Evolutionary conservation across 2,329 filamentous ascomycete species (phyloP).

Genomic region (Gnomoniopsis smithogilvyi): DNA sequence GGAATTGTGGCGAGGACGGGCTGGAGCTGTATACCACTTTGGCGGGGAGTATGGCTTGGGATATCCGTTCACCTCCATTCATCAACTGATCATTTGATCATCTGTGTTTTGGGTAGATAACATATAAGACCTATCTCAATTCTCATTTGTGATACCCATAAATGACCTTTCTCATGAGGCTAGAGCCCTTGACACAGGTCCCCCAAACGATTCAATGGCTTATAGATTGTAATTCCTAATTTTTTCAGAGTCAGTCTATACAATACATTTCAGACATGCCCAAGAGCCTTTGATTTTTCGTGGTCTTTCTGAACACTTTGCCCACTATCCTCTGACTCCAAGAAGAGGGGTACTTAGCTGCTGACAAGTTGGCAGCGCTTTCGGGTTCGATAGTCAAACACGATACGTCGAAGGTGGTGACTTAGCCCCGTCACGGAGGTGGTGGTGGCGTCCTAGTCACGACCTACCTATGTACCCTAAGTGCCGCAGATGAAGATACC

Average conservation of each 20-base stretch:
- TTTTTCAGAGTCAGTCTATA: neutral
- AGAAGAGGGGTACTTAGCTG: conserved; percentile 64
- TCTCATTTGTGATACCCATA: neutral
- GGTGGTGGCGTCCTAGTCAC: neutral
- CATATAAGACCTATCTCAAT: neutral
- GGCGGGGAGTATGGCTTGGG: neutral
- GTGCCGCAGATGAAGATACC: conserved; percentile 63
- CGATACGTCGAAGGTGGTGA: conserved; percentile 57
- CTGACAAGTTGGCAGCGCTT: conserved; percentile 71
- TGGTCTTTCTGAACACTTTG: conserved; percentile 30
- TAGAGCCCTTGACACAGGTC: neutral
- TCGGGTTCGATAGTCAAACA: conserved; percentile 67
- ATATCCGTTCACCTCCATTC: neutral
- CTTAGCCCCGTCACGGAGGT: conserved; percentile 24
- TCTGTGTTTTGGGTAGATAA: neutral
- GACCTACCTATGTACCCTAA: conserved; percentile 45
- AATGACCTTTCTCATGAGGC: neutral
- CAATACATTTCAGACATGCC: neutral
- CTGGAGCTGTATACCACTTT: neutral
- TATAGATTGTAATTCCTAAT: neutral
- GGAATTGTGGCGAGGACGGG: neutral
- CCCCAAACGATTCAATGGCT: neutral
- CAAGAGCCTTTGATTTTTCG: neutral
- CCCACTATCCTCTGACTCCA: conserved; percentile 51
- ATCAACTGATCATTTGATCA: neutral